Base-by-base conservation (phyloP, 768 basidiomycete genomes). In the Tulasnella sp. region DNA sequence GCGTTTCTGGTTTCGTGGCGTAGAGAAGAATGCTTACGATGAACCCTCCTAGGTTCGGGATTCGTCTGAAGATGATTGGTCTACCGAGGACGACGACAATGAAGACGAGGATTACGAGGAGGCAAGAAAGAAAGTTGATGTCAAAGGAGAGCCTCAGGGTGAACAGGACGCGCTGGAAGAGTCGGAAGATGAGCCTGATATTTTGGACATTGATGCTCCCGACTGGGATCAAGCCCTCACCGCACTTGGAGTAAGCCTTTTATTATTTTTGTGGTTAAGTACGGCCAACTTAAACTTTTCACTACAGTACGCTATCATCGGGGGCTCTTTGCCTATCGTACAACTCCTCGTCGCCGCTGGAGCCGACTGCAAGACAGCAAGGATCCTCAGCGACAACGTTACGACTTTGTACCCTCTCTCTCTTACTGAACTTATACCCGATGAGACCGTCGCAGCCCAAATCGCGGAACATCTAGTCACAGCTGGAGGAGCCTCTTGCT, bases 161-260 rank as follows among this genome's bases (percentile, higher is more conserved):
- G 37, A 37, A 37, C 37, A 85, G 50, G 85, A 83, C 76, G 85
- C 85, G 8, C 88, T 88, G 0, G 90, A 90, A 69, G 90, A 90
- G 82, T 85, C 88, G 7, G 84, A 86, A 4, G 88, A 90, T 60
- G 85, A 86, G 48, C 90, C 90, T 0, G 91, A 92, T 80, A 85
- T 92, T 44, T 86, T 92, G n/a, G 89, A 90, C 72, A 83, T 91
- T 81, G 87, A 91, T 72, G 85, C 86, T 1, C 78, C 86, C 0
- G 91, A 92, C 83, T 93, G 91, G 91, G 91, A 92, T 83, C 88
- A 89, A 79, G 87, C 87, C 4, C 88, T 90, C 81, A 88, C 89
- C 1, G 88, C 92, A 1, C 86, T 92, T 37, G 85, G 85, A 37
- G 40, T 90, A 90, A 82, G 91, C 89, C 6, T 87, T 90, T 69